Conservation (phyloP, 1,284 basidiomycete species). For the Serendipita sp. region DNA sequence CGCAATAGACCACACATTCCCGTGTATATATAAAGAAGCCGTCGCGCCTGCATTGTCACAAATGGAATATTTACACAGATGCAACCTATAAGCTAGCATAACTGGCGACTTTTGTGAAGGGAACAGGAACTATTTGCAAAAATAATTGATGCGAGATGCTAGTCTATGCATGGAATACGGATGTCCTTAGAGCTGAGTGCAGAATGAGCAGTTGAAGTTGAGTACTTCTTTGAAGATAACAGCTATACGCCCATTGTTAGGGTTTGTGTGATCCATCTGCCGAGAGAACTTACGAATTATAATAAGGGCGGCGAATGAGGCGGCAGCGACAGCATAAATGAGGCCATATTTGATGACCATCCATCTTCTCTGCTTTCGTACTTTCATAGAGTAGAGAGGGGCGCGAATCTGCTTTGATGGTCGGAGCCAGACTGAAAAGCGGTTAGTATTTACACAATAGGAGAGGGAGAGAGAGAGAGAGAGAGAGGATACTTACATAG, state of each 20-base stretch:
- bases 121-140: too few relatives aligned
- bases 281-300: slow-evolving; percentile 46
- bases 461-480: slow-evolving; percentile 15
- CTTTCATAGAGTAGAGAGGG: slow-evolving; percentile 82
- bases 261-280: neutral
- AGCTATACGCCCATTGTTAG: slow-evolving; percentile 28
- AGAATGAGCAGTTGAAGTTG: slow-evolving; percentile 50
- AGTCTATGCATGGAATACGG: neutral
- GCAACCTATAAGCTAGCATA: slow-evolving; percentile 5
- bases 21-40: too few relatives aligned
- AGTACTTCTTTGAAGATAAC: slow-evolving; percentile 43
- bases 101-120: neutral
- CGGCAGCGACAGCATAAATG: slow-evolving; percentile 65
- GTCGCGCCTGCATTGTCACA: neutral
- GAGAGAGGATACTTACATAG: slow-evolving; percentile 59
- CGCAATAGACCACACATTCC: slow-evolving; percentile 1
- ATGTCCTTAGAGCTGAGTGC: slow-evolving; percentile 43
- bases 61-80: slow-evolving; percentile 5
- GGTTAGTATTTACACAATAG: slow-evolving; percentile 14
- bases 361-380: slow-evolving; percentile 73
- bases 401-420: slow-evolving; percentile 86
- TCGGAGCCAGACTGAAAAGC: slow-evolving; percentile 58
- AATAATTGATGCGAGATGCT: neutral
- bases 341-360: slow-evolving; percentile 72
- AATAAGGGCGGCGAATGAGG: slow-evolving; percentile 64